phyloP scores from a whole-genome alignment of 176 grass and related monocot species.

The Thalia dealbata region DNA sequence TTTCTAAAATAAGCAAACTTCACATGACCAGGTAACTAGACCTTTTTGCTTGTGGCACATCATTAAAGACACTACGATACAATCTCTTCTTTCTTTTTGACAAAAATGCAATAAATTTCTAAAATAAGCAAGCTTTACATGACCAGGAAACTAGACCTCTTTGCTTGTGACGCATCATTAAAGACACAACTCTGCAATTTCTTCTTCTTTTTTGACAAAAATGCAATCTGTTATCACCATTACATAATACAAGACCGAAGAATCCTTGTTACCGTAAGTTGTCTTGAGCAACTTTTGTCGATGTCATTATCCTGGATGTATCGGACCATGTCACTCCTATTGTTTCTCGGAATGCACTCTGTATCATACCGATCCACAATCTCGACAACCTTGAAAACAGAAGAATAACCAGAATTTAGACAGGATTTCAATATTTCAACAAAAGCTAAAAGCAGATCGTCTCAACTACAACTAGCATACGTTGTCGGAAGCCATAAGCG shows the following conservation, averaged over 20 bases:
- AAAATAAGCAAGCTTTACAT: not conserved
- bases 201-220: too few relatives aligned
- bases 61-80: not conserved
- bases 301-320: constrained; percentile 45
- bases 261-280: constrained; percentile 38
- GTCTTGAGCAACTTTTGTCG: constrained; percentile 68
- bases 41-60: not conserved
- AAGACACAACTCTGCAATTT: too few relatives aligned
- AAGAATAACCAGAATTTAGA: constrained; percentile 1
- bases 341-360: constrained; percentile 45
- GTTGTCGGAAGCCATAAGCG: constrained; percentile 53
- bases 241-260: not conserved
- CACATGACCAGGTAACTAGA: not conserved
- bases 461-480: constrained; percentile 30
- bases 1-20: not conserved
- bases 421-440: constrained; percentile 17
- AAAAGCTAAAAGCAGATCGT: not conserved
- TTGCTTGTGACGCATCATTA: not conserved
- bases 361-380: constrained; percentile 68
- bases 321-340: constrained; percentile 49
- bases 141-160: not conserved
- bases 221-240: not conserved
- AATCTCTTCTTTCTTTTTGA: too few relatives aligned
- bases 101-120: too few relatives aligned
- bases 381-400: constrained; percentile 71